phyloP scores from a whole-genome alignment of 768 basidiomycete species.

The Punctularia strigosozonata region DNA sequence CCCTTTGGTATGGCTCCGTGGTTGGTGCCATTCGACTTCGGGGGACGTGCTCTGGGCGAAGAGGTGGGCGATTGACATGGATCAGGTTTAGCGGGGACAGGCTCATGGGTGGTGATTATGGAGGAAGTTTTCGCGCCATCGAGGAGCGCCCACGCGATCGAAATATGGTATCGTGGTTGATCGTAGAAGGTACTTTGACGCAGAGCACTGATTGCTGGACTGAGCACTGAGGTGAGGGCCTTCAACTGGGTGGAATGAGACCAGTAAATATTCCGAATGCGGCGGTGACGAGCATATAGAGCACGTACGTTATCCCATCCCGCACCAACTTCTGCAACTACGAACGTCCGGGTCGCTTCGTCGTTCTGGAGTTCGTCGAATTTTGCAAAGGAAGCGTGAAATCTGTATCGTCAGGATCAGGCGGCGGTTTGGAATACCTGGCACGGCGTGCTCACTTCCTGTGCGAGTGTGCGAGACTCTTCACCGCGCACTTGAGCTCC shows the following conservation, averaged over 20 bases:
- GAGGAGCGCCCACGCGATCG: conserved; percentile 80
- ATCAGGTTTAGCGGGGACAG: conserved; percentile 3
- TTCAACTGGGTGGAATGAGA: conserved; percentile 36
- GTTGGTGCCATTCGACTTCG: neutral
- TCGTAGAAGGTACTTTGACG: conserved; percentile 75
- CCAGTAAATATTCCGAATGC: conserved; percentile 1
- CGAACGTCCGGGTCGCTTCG: conserved; percentile 69
- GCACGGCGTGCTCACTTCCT: conserved; percentile 28
- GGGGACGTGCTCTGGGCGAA: neutral
- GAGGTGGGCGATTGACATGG: neutral
- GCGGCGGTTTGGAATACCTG: conserved; percentile 1
- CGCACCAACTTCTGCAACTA: conserved; percentile 73
- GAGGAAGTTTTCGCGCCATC: conserved; percentile 16
- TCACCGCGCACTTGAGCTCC: conserved; percentile 54
- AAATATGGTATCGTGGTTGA: conserved; percentile 77
- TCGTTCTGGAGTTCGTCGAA: conserved; percentile 70
- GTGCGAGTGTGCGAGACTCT: conserved; percentile 32
- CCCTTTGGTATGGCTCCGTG: neutral
- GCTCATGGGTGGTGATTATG: neutral
- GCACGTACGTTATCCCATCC: conserved; percentile 62
- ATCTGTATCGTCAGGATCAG: conserved; percentile 30
- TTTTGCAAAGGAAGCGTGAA: conserved; percentile 57
- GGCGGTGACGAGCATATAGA: conserved; percentile 2
- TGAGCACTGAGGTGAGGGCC: conserved; percentile 40
- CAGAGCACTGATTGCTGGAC: conserved; percentile 42